Percentiles rank a stretch among this genome's conserved stretches.
Evolutionary conservation across 805 yeast species (phyloP).

Genomic region (Candida schatavii): DNA sequence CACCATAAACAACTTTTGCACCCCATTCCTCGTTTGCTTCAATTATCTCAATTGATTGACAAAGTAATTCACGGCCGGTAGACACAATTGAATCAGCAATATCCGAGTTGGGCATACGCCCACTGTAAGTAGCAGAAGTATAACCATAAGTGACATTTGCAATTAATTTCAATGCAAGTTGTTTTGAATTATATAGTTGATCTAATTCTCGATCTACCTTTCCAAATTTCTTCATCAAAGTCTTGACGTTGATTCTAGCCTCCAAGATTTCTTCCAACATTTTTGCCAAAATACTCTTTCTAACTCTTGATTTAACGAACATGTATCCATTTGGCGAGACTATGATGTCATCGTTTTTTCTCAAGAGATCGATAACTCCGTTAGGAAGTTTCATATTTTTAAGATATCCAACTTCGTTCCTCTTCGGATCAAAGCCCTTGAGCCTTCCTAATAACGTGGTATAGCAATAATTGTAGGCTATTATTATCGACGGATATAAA

Average conservation of each 20-base stretch:
- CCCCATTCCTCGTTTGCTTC: slow-evolving; percentile 61
- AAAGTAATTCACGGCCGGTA: slow-evolving; percentile 82
- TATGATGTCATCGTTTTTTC: slow-evolving; percentile 48
- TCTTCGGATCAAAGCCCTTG: slow-evolving; percentile 46
- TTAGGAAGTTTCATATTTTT: slow-evolving; percentile 43
- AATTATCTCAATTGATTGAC: slow-evolving; percentile 65
- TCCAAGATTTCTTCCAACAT: slow-evolving; percentile 84
- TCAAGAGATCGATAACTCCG: slow-evolving; percentile 53
- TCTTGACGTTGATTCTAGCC: slow-evolving; percentile 74
- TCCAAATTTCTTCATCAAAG: slow-evolving; percentile 56
- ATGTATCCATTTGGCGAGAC: slow-evolving; percentile 87
- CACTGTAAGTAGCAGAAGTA: slow-evolving; percentile 90
- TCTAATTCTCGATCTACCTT: slow-evolving; percentile 44
- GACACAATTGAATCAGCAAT: slow-evolving; percentile 93
- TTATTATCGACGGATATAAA: slow-evolving; percentile 86
- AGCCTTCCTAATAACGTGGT: slow-evolving; percentile 68
- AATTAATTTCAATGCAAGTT: slow-evolving; percentile 80
- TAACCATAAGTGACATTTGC: slow-evolving; percentile 98
- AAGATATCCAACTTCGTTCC: slow-evolving; percentile 55
- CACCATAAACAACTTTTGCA: slow-evolving; percentile 94
- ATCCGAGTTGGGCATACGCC: slow-evolving; percentile 96
- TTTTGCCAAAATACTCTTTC: slow-evolving; percentile 74
- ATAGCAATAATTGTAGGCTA: slow-evolving; percentile 87
- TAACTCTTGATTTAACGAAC: slow-evolving; percentile 61
- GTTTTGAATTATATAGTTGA: slow-evolving; percentile 68